Evolutionary conservation across 2,329 filamentous ascomycete genomes (phyloP), one percentile per base, ranked within the genome.

Genomic region (Colletotrichum tanaceti): DNA sequence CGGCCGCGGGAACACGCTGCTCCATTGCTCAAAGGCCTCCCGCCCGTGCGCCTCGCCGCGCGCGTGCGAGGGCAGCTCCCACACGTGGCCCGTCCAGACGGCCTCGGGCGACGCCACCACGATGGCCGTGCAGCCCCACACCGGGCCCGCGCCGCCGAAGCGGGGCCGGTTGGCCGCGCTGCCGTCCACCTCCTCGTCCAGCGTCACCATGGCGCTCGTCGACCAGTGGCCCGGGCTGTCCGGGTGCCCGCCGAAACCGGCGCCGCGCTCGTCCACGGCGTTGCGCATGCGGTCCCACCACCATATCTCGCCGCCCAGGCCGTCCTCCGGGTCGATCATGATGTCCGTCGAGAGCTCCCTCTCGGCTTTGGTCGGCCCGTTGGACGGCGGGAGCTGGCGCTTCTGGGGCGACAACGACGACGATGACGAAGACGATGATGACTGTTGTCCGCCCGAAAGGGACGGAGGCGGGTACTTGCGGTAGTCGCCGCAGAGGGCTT

Each of bases 81-180:
- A 73, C 14, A 73, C 22, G 35, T 72, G 71, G 11, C 59, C 55
- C 5, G 57, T 59, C 46, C 52, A 72, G 54, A 71, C 58, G 38
- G 60, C 71, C 32, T 41, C 41, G 16, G 70, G 54, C 11, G 69
- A 71, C 2, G 47, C 60, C 1, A 71, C 58, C 38, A 72, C 16
- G 28, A 73, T 32, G 13, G 60, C 58, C 5, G 41, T 47, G 22
- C 71, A 73, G 41, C 71, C 71, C 57, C 62, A 69, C 10, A 73
- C 43, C 4, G 71, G 71, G 7, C 70, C 70, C 2, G 63, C 32
- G 20, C 70, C 70, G 4, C 68, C 63, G 24, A 69, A 65, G 2
- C 66, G 66, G 14, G 66, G 61, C 14, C 66, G 44, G 28, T 59
- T 39, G 11, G 63, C 13, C 16, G 9, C 35, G 3, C 55, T 38